phyloP scores from a whole-genome alignment of 2,329 filamentous ascomycete genomes.

The Trichophyton benhamiae region DNA sequence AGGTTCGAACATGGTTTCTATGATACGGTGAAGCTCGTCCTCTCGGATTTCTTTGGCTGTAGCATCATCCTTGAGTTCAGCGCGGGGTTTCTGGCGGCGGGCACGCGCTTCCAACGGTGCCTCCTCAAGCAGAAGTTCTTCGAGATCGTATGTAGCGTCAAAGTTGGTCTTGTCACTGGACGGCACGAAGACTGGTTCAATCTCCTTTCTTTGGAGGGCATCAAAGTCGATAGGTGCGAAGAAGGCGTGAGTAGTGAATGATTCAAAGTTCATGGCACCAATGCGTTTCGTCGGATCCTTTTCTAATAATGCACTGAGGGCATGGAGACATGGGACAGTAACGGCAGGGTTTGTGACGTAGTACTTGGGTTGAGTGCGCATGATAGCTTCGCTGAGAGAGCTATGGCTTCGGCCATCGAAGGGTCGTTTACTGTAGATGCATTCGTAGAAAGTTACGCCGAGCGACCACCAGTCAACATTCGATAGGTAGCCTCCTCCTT shows the following conservation, averaged over 20 bases:
- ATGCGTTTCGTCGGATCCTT: conserved; percentile 69
- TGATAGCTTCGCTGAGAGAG: conserved; percentile 65
- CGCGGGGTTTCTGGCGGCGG: conserved; percentile 82
- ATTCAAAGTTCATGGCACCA: conserved; percentile 68
- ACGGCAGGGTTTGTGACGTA: conserved; percentile 89
- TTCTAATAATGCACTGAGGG: conserved; percentile 72
- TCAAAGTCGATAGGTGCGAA: conserved; percentile 78
- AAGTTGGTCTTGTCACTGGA: conserved; percentile 98
- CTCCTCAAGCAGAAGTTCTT: conserved; percentile 86
- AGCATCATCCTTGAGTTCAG: conserved; percentile 83
- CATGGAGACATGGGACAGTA: conserved; percentile 74
- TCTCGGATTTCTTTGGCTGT: conserved; percentile 90
- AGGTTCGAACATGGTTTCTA: conserved; percentile 83
- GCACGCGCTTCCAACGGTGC: conserved; percentile 87
- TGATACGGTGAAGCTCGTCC: conserved; percentile 86
- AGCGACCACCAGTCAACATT: conserved; percentile 98
- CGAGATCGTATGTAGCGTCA: conserved; percentile 92
- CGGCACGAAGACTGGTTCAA: conserved; percentile 82
- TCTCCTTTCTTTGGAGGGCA: conserved; percentile 69
- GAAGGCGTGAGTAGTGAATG: conserved; percentile 78
- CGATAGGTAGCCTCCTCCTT: conserved; percentile 73
- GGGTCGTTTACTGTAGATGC: conserved; percentile 97
- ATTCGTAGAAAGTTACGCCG: conserved; percentile 97
- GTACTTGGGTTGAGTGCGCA: conserved; percentile 69
- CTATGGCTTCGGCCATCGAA: conserved; percentile 86